Base-by-base conservation (phyloP, 352 stramenopile genomes). In the Phytophthora ramorum region DNA sequence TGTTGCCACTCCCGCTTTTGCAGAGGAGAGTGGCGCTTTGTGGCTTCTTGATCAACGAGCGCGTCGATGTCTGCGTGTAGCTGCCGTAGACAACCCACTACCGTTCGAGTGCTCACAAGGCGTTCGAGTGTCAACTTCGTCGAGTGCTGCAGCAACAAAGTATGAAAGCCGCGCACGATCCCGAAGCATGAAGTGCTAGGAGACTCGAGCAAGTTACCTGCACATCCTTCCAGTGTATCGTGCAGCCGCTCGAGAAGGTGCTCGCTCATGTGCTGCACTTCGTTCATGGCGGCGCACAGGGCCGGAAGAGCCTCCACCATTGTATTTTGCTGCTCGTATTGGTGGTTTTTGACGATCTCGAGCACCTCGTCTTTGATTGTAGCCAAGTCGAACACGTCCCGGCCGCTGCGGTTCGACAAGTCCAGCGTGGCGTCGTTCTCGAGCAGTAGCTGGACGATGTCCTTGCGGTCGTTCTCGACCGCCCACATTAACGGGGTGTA, bases 71-170 rank as follows among this genome's bases (percentile, higher is more conserved):
- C 52, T 0, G 24, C 41, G 16, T 68, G 64, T 0, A 73, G 51
- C 14, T 63, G 35, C n/a, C 52, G 44, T 13, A 73, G 22, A 32
- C 47, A 43, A 0, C 49, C 40, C 2, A 64, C 34, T 4, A 68
- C 44, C 8, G 45, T 57, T 0, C 52, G 58, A 58, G 58, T 47
- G 16, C 58, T 64, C 5, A 68, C 58, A 3, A 73, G 53, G 9
- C 64, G 51, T 35, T 58, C 41, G 7, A 68, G 44, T 5, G 46
- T 48, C 58, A 56, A 37, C 24, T 73, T 73, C 28, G 56, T 60
- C 4, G 40, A 49, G 40, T 68, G 54, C 7, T 64, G 58, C 16
- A 24, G 13, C 28, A 71, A 17, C 16, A 71, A 17, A 14, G 26
- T 19, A 20, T 73, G 40, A 17, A 71, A 58, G 2, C 16, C 54